Evolutionary conservation across 306 rosid genomes (phyloP).

Genomic region (Amphicarpaea edgeworthii): DNA sequence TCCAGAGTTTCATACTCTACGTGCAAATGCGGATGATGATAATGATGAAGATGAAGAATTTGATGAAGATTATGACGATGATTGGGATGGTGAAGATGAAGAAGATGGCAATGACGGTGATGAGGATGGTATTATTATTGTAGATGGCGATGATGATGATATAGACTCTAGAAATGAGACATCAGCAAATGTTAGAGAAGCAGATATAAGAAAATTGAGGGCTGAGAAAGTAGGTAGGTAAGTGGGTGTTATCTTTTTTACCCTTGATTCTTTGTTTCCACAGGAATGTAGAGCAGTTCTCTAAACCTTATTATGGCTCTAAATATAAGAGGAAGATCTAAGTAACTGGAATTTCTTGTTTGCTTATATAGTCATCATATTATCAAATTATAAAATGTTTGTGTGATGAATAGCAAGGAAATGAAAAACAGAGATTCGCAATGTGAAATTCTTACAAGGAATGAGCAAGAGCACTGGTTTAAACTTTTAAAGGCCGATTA

Average conservation of each 20-base stretch:
- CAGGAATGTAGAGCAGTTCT: conserved; percentile 32
- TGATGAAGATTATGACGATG: conserved; percentile 47
- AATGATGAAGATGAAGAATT: conserved; percentile 40
- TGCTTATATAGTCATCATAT: neutral
- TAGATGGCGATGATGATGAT: conserved; percentile 45
- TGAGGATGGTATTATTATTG: conserved; percentile 45
- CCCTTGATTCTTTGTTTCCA: neutral
- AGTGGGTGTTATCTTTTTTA: conserved; percentile 13
- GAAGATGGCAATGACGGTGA: conserved; percentile 37
- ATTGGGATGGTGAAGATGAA: conserved; percentile 51
- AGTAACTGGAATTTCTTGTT: conserved; percentile 25
- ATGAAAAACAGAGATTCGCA: neutral
- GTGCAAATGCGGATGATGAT: conserved; percentile 53
- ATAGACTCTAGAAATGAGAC: conserved; percentile 33
- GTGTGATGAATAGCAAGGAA: conserved; percentile 12
- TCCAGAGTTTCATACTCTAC: conserved; percentile 63
- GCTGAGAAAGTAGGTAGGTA: conserved; percentile 52
- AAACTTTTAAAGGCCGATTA: neutral
- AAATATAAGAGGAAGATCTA: conserved; percentile 12
- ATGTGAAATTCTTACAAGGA: neutral
- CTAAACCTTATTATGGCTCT: conserved; percentile 17
- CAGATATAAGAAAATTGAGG: conserved; percentile 36
- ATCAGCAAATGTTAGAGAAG: conserved; percentile 27
- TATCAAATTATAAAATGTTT: conserved; percentile 3
- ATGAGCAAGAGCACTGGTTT: neutral